Conservation (phyloP, 73 alveolate species). For the Effrenium voratum region DNA sequence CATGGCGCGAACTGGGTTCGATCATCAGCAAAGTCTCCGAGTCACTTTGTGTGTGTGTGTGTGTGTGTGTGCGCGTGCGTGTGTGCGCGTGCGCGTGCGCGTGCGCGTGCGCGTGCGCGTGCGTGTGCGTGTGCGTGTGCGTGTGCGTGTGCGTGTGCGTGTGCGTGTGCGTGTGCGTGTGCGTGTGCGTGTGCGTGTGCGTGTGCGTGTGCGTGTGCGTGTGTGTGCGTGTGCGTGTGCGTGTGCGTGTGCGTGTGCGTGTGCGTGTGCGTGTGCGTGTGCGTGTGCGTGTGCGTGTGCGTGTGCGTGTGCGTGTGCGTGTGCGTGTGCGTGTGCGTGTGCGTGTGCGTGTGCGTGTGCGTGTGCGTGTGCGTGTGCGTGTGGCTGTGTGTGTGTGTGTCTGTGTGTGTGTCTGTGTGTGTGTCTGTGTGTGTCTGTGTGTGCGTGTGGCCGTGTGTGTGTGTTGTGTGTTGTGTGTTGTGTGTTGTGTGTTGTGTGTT, state of each 20-base stretch:
- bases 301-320: background rate
- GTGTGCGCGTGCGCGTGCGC: conserved; percentile 6
- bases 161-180: background rate
- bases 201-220: background rate
- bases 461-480: too few relatives aligned
- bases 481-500: too few relatives aligned
- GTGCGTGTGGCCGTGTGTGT: too few relatives aligned
- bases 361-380: background rate
- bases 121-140: background rate
- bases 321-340: background rate
- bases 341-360: conserved; percentile 3
- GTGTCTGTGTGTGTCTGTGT: too few relatives aligned
- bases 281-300: background rate
- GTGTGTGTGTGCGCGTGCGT: conserved; percentile 6
- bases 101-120: conserved; percentile 17
- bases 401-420: too few relatives aligned
- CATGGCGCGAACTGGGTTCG: too few relatives aligned
- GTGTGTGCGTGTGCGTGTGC: background rate
- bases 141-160: background rate
- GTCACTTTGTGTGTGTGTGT: too few relatives aligned
- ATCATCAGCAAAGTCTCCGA: too few relatives aligned
- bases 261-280: background rate
- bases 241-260: background rate
- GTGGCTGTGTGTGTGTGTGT: too few relatives aligned
- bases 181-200: conserved; percentile 3